Evolutionary conservation across 768 basidiomycete genomes (phyloP).

Genomic region (Termitomyces titanicus): DNA sequence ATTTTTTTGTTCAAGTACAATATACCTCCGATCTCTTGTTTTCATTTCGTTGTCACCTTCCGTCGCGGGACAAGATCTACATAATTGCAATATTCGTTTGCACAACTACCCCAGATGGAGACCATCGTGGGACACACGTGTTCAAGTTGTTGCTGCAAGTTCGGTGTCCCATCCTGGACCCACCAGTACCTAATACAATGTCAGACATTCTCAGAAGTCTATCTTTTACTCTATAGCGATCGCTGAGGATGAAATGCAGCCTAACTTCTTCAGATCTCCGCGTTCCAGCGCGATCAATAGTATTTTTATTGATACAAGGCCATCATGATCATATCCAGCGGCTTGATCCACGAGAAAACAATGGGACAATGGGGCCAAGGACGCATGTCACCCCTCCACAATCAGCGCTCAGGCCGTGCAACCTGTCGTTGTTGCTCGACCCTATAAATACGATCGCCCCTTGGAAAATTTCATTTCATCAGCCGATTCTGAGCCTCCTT

Average conservation of each 20-base stretch:
- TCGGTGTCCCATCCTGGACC: too few species aligned
- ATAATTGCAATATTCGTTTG: neutral
- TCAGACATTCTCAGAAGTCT: neutral
- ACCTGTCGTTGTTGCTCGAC: neutral
- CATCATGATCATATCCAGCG: neutral
- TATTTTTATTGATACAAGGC: neutral
- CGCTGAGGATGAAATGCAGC: too few species aligned
- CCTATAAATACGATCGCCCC: neutral
- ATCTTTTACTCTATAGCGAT: neutral
- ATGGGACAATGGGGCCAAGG: slow-evolving; percentile 6
- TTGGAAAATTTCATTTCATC: neutral
- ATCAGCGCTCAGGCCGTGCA: neutral
- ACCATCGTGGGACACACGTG: neutral
- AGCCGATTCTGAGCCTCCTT: neutral
- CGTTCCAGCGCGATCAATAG: neutral
- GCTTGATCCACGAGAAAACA: slow-evolving; percentile 6
- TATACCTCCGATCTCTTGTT: neutral
- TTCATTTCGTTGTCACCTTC: neutral
- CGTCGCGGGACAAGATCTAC: neutral
- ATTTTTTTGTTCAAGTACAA: neutral
- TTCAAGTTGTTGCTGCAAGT: neutral
- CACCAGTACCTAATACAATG: neutral
- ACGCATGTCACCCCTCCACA: slow-evolving; percentile 9
- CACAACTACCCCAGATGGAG: neutral
- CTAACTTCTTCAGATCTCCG: too few species aligned